A percentile compares a stretch with the other conserved stretches of the same genome.
Evolutionary conservation across 805 yeast genomes (phyloP).

Genomic region (Yamadazyma sp.): DNA sequence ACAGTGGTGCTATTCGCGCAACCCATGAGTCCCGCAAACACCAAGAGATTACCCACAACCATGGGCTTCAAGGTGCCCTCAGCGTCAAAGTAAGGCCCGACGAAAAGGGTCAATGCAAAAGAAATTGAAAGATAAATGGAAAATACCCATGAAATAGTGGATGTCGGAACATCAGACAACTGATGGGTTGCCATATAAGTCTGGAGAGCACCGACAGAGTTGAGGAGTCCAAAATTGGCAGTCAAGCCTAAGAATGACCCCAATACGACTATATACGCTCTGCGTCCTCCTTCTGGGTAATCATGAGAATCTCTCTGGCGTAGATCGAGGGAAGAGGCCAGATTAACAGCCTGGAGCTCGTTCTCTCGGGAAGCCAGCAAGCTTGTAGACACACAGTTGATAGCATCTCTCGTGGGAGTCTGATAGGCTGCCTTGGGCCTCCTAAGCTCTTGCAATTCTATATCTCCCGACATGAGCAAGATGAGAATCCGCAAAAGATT

Average conservation of each 20-base stretch:
- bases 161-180: conserved; percentile 25
- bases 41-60: conserved; percentile 41
- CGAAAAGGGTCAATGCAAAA: conserved; percentile 31
- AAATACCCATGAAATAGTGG: conserved; percentile 42
- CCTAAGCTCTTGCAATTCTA: conserved; percentile 1
- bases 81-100: conserved; percentile 63
- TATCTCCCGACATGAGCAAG: not conserved
- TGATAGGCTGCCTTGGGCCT: conserved; percentile 1
- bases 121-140: conserved; percentile 35
- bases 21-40: conserved; percentile 51
- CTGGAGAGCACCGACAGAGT: conserved; percentile 41
- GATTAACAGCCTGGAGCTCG: too few relatives aligned
- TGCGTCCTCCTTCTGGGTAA: conserved; percentile 27
- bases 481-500: too few relatives aligned
- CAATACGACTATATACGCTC: conserved; percentile 23
- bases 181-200: conserved; percentile 39
- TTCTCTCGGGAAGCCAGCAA: not conserved
- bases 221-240: conserved; percentile 30
- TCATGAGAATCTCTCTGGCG: too few relatives aligned
- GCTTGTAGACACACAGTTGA: not conserved
- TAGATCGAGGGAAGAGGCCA: too few relatives aligned
- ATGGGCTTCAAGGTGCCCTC: conserved; percentile 55
- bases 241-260: conserved; percentile 28
- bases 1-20: conserved; percentile 51
- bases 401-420: not conserved